phyloP scores from a whole-genome alignment of 148 eudicot species.

The Nepenthes mirabilis region DNA sequence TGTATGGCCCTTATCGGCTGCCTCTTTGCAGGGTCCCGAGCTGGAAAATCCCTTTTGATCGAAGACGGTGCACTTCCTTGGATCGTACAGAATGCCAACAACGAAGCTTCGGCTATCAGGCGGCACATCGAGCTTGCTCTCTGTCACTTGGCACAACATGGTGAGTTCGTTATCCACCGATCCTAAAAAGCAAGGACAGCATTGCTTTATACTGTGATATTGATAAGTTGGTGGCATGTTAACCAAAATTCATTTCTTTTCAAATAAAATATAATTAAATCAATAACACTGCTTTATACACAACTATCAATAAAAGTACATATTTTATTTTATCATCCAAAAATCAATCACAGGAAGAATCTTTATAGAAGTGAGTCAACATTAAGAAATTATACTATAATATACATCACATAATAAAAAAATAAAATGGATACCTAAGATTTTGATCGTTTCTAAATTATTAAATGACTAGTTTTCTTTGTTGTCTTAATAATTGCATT shows the following conservation, averaged over 20 bases:
- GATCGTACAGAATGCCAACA: slow-evolving; percentile 95
- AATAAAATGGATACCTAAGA: not conserved
- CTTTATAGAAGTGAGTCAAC: too few species aligned
- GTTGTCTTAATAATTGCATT: not conserved
- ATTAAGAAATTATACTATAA: too few species aligned
- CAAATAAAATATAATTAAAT: too few species aligned
- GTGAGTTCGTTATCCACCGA: slow-evolving; percentile 20
- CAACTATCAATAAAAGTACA: too few species aligned
- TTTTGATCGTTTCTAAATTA: not conserved
- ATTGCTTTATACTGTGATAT: not conserved
- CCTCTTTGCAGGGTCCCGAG: slow-evolving; percentile 32
- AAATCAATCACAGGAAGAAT: too few species aligned
- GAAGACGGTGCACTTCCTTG: slow-evolving; percentile 94
- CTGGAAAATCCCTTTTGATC: slow-evolving; percentile 67
- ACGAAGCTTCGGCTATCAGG: slow-evolving; percentile 86
- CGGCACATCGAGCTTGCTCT: slow-evolving; percentile 98
- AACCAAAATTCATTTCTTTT: too few species aligned
- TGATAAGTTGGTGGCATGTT: too few species aligned
- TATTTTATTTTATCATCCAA: too few species aligned
- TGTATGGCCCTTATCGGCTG: too few species aligned
- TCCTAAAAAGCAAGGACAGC: not conserved
- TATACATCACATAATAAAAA: too few species aligned
- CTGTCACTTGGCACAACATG: slow-evolving; percentile 97
- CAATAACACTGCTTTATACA: too few species aligned
- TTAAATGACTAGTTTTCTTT: not conserved